Evolutionary conservation across 805 yeast genomes (phyloP).

Genomic region (Lachancea meyersii): DNA sequence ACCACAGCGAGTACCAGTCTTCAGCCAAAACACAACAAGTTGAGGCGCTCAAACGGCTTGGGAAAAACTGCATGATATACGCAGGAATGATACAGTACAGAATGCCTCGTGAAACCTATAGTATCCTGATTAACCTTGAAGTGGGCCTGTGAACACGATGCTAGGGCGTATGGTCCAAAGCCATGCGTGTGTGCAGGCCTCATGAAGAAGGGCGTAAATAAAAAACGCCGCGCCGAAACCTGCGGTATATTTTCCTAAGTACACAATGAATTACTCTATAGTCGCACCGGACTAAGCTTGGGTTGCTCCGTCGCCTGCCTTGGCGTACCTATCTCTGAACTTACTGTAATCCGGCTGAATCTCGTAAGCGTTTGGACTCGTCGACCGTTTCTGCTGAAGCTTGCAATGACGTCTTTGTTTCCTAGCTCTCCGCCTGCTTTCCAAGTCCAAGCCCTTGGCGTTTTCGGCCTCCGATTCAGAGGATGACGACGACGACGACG

Average conservation of each 20-base stretch:
- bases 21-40: constrained; percentile 48
- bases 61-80: constrained; percentile 85
- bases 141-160: constrained; percentile 26
- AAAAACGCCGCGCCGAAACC: background rate
- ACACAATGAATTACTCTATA: background rate
- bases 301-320: background rate
- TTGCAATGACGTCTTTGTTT: constrained; percentile 32
- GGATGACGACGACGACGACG: constrained; percentile 24
- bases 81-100: constrained; percentile 93
- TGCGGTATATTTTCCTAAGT: background rate
- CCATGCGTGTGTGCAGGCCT: too few relatives aligned
- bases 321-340: constrained; percentile 16
- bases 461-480: constrained; percentile 40
- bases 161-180: background rate
- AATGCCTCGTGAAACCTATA: constrained; percentile 81
- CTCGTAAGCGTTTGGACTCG: constrained; percentile 81
- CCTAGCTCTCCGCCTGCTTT: constrained; percentile 32
- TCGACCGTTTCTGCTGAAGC: constrained; percentile 22
- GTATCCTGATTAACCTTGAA: constrained; percentile 61
- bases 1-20: constrained; percentile 37
- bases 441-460: constrained; percentile 30
- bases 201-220: too few relatives aligned
- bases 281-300: too few relatives aligned
- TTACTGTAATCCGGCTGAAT: constrained; percentile 61
- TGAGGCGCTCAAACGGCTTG: constrained; percentile 50